These are phyloP conservation scores for Cucurbita pepo DNA, from an alignment of 306 rosid species.

Conservation along the genomic window DNA sequence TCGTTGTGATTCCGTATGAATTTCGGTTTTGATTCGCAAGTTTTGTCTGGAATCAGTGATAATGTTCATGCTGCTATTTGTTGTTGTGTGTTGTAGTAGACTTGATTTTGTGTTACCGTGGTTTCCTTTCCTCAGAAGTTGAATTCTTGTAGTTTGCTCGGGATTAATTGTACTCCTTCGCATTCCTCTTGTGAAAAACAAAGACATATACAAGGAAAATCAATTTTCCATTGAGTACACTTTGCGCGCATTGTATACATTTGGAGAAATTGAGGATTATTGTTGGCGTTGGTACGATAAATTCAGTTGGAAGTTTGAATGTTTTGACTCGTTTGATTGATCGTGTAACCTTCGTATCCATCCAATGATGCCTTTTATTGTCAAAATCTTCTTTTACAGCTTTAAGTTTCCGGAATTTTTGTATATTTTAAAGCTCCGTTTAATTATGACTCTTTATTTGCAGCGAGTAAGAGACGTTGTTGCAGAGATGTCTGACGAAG, in stretches of 20 bases:
- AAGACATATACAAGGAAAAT: background rate
- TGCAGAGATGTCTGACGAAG: slow-evolving; percentile 42
- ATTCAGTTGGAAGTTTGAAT: background rate
- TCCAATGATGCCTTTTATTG: background rate
- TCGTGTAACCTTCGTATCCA: background rate
- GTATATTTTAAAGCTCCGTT: background rate
- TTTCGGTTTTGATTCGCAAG: background rate
- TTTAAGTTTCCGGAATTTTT: background rate
- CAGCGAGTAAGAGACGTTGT: background rate
- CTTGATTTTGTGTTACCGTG: background rate
- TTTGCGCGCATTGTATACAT: background rate
- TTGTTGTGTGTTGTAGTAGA: background rate
- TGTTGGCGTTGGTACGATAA: background rate
- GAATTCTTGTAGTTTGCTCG: background rate
- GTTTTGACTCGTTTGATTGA: background rate
- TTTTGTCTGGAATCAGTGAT: background rate
- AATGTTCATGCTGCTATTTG: background rate
- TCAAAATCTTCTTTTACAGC: background rate
- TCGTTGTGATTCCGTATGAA: background rate
- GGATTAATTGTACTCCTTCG: background rate
- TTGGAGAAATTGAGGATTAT: background rate
- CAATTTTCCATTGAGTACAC: background rate
- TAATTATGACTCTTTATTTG: background rate
- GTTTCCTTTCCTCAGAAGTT: background rate
- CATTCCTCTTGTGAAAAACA: background rate